A percentile compares a stretch with the other conserved stretches of the same genome.
phyloP scores from a whole-genome alignment of 2,329 filamentous ascomycete species.

The Balansia obtecta region DNA sequence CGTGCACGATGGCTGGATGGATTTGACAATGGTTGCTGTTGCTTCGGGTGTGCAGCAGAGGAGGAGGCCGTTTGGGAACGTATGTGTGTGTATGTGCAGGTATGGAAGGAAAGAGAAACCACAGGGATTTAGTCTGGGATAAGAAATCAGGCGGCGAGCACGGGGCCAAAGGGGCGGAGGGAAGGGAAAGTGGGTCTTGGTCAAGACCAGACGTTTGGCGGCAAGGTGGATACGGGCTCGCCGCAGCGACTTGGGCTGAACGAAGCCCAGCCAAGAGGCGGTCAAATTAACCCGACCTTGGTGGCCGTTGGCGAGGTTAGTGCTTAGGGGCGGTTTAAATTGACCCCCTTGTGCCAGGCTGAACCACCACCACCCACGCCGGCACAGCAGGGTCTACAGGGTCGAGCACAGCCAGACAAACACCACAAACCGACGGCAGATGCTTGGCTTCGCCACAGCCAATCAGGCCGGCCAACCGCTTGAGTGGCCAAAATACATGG shows the following conservation, averaged over 20 bases:
- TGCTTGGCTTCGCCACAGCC: no score
- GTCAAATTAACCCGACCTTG: no score
- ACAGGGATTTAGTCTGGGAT: constrained; percentile 4
- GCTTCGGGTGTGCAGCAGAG: constrained; percentile 1
- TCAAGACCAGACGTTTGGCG: not conserved
- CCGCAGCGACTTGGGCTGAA: not conserved
- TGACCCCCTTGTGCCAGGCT: no score
- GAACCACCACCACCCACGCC: not conserved
- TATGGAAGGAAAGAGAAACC: constrained; percentile 7
- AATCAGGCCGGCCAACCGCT: not conserved
- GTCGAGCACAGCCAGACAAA: no score
- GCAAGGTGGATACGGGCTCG: not conserved
- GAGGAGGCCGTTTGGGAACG: not conserved
- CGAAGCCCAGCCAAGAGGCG: not conserved
- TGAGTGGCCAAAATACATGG: no score
- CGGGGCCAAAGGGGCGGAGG: not conserved
- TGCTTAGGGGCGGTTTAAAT: no score
- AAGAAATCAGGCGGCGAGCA: constrained; percentile 1
- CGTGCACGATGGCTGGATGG: constrained; percentile 1
- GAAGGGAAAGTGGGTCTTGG: not conserved
- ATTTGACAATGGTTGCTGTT: not conserved
- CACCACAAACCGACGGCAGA: no score
- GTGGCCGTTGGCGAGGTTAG: no score
- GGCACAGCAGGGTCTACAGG: no score
- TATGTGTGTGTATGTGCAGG: constrained; percentile 2